Evolutionary conservation across 2,329 filamentous ascomycete species (phyloP).

Genomic region (Pseudofabraea citricarpa): DNA sequence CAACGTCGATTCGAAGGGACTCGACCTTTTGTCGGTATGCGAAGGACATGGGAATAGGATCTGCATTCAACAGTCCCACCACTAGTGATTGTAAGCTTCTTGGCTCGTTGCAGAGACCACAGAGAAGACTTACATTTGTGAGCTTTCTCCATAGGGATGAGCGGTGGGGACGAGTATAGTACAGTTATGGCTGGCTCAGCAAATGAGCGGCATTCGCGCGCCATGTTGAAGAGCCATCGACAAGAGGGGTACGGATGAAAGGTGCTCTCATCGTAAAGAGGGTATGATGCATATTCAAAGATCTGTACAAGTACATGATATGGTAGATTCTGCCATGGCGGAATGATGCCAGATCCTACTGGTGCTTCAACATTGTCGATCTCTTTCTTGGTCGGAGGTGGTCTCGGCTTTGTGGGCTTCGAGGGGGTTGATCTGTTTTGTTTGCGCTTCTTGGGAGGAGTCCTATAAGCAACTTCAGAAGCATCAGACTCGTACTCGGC

Average conservation of each 20-base stretch:
- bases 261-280: conserved; percentile 45
- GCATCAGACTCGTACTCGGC: not conserved
- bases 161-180: conserved; percentile 64
- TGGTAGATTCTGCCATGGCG: conserved; percentile 56
- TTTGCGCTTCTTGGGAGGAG: conserved; percentile 2
- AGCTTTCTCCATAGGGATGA: conserved; percentile 47
- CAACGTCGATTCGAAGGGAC: conserved; percentile 26
- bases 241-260: conserved; percentile 38
- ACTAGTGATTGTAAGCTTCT: conserved; percentile 3
- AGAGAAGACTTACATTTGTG: conserved; percentile 26
- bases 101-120: not conserved
- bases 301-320: conserved; percentile 67
- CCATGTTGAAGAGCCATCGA: conserved; percentile 61
- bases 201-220: conserved; percentile 59
- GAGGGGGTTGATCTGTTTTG: not conserved
- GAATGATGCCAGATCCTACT: conserved; percentile 34
- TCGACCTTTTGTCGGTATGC: conserved; percentile 27
- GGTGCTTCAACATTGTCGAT: too few species aligned
- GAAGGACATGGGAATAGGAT: conserved; percentile 19
- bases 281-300: conserved; percentile 60
- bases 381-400: not conserved
- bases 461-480: not conserved
- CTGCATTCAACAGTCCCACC: conserved; percentile 47
- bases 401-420: not conserved
- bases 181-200: conserved; percentile 68